phyloP scores from a whole-genome alignment of 306 rosid genomes.

The Glycyrrhiza uralensis region DNA sequence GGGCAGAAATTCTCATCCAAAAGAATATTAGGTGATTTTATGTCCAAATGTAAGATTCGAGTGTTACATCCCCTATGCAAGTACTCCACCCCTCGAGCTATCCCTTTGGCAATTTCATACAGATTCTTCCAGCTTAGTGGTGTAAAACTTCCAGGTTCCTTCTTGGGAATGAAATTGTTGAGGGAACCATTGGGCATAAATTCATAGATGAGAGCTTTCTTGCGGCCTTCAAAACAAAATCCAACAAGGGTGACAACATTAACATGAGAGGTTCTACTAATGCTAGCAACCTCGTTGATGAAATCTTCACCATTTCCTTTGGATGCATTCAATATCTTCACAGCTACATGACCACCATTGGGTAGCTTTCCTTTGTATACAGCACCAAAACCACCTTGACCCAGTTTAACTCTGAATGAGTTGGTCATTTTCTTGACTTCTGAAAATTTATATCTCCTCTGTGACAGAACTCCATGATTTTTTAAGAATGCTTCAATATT shows the following conservation, averaged over 20 bases:
- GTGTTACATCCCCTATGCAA: constrained; percentile 49
- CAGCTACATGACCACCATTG: constrained; percentile 22
- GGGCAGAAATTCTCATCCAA: constrained; percentile 39
- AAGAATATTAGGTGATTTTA: constrained; percentile 52
- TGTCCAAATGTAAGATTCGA: constrained; percentile 45
- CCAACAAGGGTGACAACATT: constrained; percentile 46
- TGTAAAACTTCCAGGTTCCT: not conserved
- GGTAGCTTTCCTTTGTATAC: constrained; percentile 31
- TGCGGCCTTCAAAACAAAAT: constrained; percentile 37
- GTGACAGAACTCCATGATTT: constrained; percentile 12
- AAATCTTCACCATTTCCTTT: constrained; percentile 39
- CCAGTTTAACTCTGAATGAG: constrained; percentile 34
- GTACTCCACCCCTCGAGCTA: constrained; percentile 45
- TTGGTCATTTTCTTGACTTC: constrained; percentile 37
- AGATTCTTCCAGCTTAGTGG: constrained; percentile 32
- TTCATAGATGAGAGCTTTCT: constrained; percentile 42
- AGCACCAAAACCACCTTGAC: constrained; percentile 44
- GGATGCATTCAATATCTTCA: constrained; percentile 36
- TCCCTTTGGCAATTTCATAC: constrained; percentile 28
- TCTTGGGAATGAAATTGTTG: constrained; percentile 30
- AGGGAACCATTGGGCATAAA: constrained; percentile 52
- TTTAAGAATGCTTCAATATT: constrained; percentile 32
- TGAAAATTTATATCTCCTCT: constrained; percentile 24
- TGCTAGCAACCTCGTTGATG: constrained; percentile 41
- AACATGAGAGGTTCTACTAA: constrained; percentile 29